A percentile compares a stretch with the other conserved stretches of the same genome.
phyloP scores from a whole-genome alignment of 768 basidiomycete species.

The Lanmaoa pseudosensibilis region DNA sequence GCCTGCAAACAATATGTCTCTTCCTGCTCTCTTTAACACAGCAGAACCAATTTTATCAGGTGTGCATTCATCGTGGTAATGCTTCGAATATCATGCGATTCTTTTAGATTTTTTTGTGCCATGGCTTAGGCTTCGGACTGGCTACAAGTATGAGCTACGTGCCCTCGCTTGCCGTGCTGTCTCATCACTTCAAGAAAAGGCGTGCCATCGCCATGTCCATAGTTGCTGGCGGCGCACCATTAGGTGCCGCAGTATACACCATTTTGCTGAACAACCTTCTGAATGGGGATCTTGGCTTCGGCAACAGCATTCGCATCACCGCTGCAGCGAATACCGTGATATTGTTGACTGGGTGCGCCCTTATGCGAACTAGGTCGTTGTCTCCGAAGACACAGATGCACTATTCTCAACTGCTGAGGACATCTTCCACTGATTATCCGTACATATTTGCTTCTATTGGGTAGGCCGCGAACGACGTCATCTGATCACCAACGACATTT shows the following conservation, averaged over 20 bases:
- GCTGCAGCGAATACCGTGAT: constrained; percentile 42
- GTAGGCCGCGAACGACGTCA: constrained; percentile 6
- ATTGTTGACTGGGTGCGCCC: constrained; percentile 33
- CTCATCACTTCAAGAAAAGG: constrained; percentile 44
- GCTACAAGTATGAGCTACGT: constrained; percentile 37
- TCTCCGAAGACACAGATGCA: constrained; percentile 10
- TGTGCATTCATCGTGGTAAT: constrained; percentile 25
- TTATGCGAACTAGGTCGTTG: constrained; percentile 42
- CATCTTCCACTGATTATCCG: constrained; percentile 23
- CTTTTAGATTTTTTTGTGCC: constrained; percentile 36
- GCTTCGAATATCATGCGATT: constrained; percentile 22
- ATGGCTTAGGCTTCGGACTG: constrained; percentile 40
- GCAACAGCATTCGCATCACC: constrained; percentile 45
- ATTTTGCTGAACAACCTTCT: constrained; percentile 31
- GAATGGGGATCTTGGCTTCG: constrained; percentile 34
- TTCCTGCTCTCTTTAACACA: constrained; percentile 47
- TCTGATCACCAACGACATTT: neutral
- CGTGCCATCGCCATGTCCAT: constrained; percentile 45
- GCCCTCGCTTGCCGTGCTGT: constrained; percentile 46
- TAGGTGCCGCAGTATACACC: constrained; percentile 25
- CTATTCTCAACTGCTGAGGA: constrained; percentile 21
- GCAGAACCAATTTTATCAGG: constrained; percentile 36
- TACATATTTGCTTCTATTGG: constrained; percentile 27
- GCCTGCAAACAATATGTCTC: constrained; percentile 42
- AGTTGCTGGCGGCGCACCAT: constrained; percentile 38